Base-by-base conservation (phyloP, 176 grass and related monocot genomes). In the Eragrostis curvula region DNA sequence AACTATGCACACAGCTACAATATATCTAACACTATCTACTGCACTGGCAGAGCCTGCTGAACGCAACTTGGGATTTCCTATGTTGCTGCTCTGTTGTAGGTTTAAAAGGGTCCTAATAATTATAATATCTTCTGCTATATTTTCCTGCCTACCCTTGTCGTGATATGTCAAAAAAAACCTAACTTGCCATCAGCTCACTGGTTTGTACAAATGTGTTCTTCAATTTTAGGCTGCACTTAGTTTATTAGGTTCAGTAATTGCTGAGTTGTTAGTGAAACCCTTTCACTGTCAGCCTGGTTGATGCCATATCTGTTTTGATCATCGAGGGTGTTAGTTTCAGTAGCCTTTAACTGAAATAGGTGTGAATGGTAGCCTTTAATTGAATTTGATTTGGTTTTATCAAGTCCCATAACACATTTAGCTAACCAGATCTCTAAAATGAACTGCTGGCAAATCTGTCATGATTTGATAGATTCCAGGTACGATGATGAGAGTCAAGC, bases 401-500 rank as follows among this genome's bases (percentile, higher is more conserved):
- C 4, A 36, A 36, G 32, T 36, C 32, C 32, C 32, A 36, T 4
- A 70, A 12, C 42, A 39, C 41, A 24, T 24, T 36, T 63, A 80
- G n/a, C 5, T 52, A 70, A 71, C 70, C 1, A 23, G 45, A n/a
- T 57, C 0, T 69, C 65, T 47, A 39, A 61, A 50, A 16, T 58
- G 62, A 85, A 36, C 66, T 51, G 21, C 83, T 71, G 47, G 20
- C 6, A 0, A 52, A 14, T 41, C 3, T 25, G 10, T 25, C 16
- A 77, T 68, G 25, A 77, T 82, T 51, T 16, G 15, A 45, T 72
- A 44, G 39, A 24, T 83, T 83, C 47, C 66, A 55, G 24, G 28
- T 56, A 63, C 48, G 65, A 42, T 57, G 43, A 18, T 66, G 51
- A 20, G 8, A 48, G n/a, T 41, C 48, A 16, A 47, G 21, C 57